Percentiles rank a stretch among this genome's conserved stretches.
Conservation (phyloP, 2,329 filamentous ascomycete genomes). For the Exophiala xenobiotica region DNA sequence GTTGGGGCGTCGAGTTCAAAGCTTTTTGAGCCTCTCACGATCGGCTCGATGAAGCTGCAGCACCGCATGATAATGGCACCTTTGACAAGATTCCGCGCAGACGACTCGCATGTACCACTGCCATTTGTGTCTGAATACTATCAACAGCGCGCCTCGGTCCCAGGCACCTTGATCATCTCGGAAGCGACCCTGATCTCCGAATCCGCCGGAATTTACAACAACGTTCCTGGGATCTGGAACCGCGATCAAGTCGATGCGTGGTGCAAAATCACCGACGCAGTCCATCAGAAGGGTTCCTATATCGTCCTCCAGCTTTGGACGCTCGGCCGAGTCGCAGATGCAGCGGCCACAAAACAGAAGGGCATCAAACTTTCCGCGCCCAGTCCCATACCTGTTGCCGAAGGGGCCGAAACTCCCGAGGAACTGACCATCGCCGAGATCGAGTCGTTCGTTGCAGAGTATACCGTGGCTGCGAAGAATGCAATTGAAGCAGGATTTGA, state of each 20-base stretch:
- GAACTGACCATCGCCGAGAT: slow-evolving; percentile 46
- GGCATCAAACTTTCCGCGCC: slow-evolving; percentile 32
- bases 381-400: slow-evolving; percentile 2
- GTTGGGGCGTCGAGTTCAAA: slow-evolving; percentile 29
- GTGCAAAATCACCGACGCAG: slow-evolving; percentile 52
- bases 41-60: slow-evolving; percentile 49
- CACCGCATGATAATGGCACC: slow-evolving; percentile 55
- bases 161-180: slow-evolving; percentile 40
- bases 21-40: slow-evolving; percentile 46
- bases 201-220: slow-evolving; percentile 12
- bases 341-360: slow-evolving; percentile 35
- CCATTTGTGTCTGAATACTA: slow-evolving; percentile 45
- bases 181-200: slow-evolving; percentile 28
- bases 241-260: slow-evolving; percentile 48
- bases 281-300: slow-evolving; percentile 51
- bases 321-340: slow-evolving; percentile 56
- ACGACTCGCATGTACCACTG: slow-evolving; percentile 36
- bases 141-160: slow-evolving; percentile 39
- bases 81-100: slow-evolving; percentile 55
- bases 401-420: slow-evolving; percentile 25
- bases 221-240: slow-evolving; percentile 23
- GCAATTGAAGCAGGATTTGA: slow-evolving; percentile 58
- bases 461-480: slow-evolving; percentile 47
- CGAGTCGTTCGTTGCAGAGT: slow-evolving; percentile 41
- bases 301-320: slow-evolving; percentile 56